Evolutionary conservation across 2,329 filamentous ascomycete species (phyloP), one percentile per base, ranked within the genome.

Genomic region (Coniochaeta pulveracea): DNA sequence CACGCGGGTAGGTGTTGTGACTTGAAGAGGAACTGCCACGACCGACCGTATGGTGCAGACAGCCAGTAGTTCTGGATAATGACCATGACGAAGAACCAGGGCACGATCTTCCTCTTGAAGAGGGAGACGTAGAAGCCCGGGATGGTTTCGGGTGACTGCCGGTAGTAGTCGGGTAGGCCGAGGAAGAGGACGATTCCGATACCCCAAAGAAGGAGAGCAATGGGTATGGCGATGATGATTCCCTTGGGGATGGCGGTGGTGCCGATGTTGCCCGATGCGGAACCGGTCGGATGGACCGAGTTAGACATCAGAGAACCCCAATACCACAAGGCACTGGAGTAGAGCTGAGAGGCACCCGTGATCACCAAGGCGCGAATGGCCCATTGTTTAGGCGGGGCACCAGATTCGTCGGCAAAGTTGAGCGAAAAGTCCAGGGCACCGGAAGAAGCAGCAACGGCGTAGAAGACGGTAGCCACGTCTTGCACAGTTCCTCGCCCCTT

Each of bases 61-160:
- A 80, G 61, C 56, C 74, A 80, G 61, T 76, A 78, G 51, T 80
- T 80, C 47, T 80, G 75, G 22, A 80, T 54, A 37, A 78, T 57
- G 26, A 80, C 70, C 4, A 70, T 66, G 37, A 75, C 54, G 51
- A 79, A 72, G 56, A 78, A 80, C 76, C 76, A 80, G 9, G 76
- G 58, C 31, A 80, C 66, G 39, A 80, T 73, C 53, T 78, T 78
- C 38, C 76, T 68, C 31, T 73, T 62, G 41, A 69, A 60, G 6
- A 80, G 60, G 2, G 72, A 70, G 34, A 59, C 63, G 54, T 80
- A 80, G 58, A 81, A 80, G 12, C 70, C 73, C 0, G 76, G 76
- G 1, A 80, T 69, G 27, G 64, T 66, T 38, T 76, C 76, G 0
- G 76, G 76, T 11, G 63, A 56, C 47, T 77, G 72, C 30, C 72